phyloP scores from a whole-genome alignment of 805 yeast genomes.

The Blastobotrys americana region DNA sequence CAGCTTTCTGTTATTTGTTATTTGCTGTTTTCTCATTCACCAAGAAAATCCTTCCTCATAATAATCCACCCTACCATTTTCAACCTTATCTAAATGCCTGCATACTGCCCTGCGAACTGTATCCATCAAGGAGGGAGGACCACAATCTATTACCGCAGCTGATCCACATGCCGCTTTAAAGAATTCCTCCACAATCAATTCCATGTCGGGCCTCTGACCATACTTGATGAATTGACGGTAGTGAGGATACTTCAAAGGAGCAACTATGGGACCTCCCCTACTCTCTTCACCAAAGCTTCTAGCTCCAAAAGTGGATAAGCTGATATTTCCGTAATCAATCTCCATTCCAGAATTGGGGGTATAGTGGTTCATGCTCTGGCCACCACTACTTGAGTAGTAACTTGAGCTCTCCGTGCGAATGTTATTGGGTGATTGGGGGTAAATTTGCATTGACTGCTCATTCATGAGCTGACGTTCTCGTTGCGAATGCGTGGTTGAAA shows the following conservation, averaged over 20 bases:
- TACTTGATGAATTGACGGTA: slow-evolving; percentile 10
- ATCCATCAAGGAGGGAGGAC: slow-evolving; percentile 56
- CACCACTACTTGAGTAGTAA: background rate
- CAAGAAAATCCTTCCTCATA: slow-evolving; percentile 72
- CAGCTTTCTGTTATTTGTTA: too few species aligned
- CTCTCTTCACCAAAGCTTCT: background rate
- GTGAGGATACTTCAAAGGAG: background rate
- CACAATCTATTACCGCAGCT: slow-evolving; percentile 52
- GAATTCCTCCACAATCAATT: slow-evolving; percentile 34
- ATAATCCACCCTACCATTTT: slow-evolving; percentile 51
- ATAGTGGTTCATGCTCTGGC: background rate
- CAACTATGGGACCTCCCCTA: background rate
- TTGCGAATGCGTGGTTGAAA: too few species aligned
- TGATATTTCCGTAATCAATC: background rate
- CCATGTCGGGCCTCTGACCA: slow-evolving; percentile 40
- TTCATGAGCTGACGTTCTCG: background rate
- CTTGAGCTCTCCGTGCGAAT: background rate
- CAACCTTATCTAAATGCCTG: slow-evolving; percentile 34
- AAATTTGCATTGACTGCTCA: background rate
- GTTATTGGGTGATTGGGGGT: background rate
- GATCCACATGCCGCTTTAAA: slow-evolving; percentile 36
- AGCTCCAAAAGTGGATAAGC: background rate
- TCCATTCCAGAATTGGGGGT: background rate
- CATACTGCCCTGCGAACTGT: slow-evolving; percentile 44
- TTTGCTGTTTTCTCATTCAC: slow-evolving; percentile 31